These are phyloP conservation scores for Colletotrichum shisoi DNA, from an alignment of 2,329 filamentous ascomycete genomes.

Conservation along the genomic window DNA sequence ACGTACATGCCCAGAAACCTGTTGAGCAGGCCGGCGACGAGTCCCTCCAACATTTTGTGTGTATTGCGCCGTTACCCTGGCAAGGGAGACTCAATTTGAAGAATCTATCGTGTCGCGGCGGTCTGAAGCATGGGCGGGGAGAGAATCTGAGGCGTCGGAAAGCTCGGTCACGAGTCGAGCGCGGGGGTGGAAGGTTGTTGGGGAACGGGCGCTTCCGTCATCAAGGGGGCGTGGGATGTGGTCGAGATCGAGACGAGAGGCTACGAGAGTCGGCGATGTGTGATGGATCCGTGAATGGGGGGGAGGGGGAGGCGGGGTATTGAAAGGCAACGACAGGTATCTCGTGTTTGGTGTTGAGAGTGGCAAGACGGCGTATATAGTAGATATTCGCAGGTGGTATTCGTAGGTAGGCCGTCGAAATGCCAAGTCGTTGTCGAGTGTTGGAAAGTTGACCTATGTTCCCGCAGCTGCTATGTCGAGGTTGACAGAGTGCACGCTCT, in stretches of 20 bases:
- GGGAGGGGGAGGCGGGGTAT: neutral
- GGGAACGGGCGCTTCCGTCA: slow-evolving; percentile 13
- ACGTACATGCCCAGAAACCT: slow-evolving; percentile 99
- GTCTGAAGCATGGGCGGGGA: slow-evolving; percentile 25
- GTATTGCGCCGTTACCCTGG: slow-evolving; percentile 74
- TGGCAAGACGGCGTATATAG: neutral
- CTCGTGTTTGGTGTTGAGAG: neutral
- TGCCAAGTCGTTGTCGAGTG: slow-evolving; percentile 4
- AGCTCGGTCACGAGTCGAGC: slow-evolving; percentile 5
- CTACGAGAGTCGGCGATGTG: too few species aligned
- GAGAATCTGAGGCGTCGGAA: slow-evolving; percentile 10
- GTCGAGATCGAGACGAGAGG: neutral
- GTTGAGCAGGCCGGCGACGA: slow-evolving; percentile 97
- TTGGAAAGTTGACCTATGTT: slow-evolving; percentile 2
- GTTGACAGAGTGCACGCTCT: slow-evolving; percentile 13
- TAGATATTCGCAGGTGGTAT: neutral
- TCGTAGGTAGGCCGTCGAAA: neutral
- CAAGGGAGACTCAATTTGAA: slow-evolving; percentile 44
- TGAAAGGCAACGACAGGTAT: slow-evolving; percentile 12
- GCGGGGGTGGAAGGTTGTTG: slow-evolving; percentile 1
- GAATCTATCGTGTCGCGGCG: slow-evolving; percentile 19
- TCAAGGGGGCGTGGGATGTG: slow-evolving; percentile 14
- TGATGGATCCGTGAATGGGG: too few species aligned
- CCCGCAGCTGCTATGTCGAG: neutral
- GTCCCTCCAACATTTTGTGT: slow-evolving; percentile 88